phyloP scores from a whole-genome alignment of 1,139 yeast genomes.

The Hansenula sp. region DNA sequence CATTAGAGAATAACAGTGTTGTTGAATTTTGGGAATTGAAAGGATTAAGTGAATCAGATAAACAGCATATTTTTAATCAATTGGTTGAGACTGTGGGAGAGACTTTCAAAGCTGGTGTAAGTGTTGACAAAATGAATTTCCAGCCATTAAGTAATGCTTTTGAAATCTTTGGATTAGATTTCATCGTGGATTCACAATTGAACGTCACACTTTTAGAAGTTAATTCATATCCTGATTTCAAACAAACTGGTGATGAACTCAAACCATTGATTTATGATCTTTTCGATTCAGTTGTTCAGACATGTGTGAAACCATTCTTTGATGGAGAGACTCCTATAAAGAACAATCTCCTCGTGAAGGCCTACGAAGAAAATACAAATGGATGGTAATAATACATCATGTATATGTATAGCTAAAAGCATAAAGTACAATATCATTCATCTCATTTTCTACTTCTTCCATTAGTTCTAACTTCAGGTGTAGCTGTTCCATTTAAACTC shows the following conservation, averaged over 20 bases:
- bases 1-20: conserved; percentile 46
- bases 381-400: not conserved
- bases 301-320: conserved; percentile 37
- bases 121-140: conserved; percentile 79
- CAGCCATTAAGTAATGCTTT: conserved; percentile 81
- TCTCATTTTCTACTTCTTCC: conserved; percentile 3
- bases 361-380: conserved; percentile 28
- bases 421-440: not conserved
- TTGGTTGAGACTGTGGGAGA: conserved; percentile 64
- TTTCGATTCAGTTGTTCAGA: conserved; percentile 44
- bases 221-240: conserved; percentile 93
- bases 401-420: not conserved
- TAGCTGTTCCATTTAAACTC: conserved; percentile 1
- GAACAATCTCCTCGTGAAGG: conserved; percentile 29
- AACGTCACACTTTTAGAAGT: conserved; percentile 71
- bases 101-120: conserved; percentile 76
- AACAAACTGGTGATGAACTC: conserved; percentile 83
- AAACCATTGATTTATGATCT: conserved; percentile 59
- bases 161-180: conserved; percentile 87
- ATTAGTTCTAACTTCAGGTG: conserved; percentile 15
- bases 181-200: conserved; percentile 56
- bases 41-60: conserved; percentile 37
- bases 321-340: conserved; percentile 10
- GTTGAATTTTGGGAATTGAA: conserved; percentile 60
- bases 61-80: conserved; percentile 42